Evolutionary conservation across 768 basidiomycete species (phyloP).

Genomic region (Hemileccinum rubropunctum): DNA sequence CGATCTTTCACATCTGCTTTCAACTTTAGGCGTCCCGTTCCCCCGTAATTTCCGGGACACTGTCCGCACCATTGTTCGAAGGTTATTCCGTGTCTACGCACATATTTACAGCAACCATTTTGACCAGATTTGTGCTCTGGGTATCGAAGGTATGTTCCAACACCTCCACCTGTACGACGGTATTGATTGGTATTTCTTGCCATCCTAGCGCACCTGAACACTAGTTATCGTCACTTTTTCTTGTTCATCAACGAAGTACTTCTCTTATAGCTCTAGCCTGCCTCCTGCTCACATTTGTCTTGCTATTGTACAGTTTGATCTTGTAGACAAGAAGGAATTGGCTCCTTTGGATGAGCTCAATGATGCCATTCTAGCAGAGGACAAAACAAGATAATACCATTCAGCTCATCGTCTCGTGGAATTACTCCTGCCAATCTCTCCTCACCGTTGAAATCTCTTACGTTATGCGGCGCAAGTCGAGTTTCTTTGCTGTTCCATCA

Average conservation of each 20-base stretch:
- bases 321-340: slow-evolving; percentile 95
- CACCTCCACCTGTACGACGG: background rate
- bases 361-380: slow-evolving; percentile 75
- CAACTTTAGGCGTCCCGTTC: slow-evolving; percentile 74
- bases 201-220: slow-evolving; percentile 87
- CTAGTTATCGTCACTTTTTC: slow-evolving; percentile 97
- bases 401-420: background rate
- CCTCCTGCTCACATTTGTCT: slow-evolving; percentile 9
- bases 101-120: slow-evolving; percentile 99
- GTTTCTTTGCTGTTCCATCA: slow-evolving; percentile 4
- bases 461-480: no score
- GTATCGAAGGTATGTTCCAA: slow-evolving; percentile 80
- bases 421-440: background rate
- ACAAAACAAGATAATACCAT: slow-evolving; percentile 35
- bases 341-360: slow-evolving; percentile 94
- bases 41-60: slow-evolving; percentile 87
- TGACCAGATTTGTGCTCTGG: slow-evolving; percentile 96
- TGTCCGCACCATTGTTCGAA: slow-evolving; percentile 86
- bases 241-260: slow-evolving; percentile 92
- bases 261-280: background rate
- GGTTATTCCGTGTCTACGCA: slow-evolving; percentile 95
- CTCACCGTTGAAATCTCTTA: background rate
- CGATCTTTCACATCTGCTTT: slow-evolving; percentile 4
- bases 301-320: slow-evolving; percentile 61
- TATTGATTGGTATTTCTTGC: background rate